Evolutionary conservation across 768 basidiomycete genomes (phyloP), one percentile per base, ranked within the genome.

Genomic region (Termitomyces sp.): DNA sequence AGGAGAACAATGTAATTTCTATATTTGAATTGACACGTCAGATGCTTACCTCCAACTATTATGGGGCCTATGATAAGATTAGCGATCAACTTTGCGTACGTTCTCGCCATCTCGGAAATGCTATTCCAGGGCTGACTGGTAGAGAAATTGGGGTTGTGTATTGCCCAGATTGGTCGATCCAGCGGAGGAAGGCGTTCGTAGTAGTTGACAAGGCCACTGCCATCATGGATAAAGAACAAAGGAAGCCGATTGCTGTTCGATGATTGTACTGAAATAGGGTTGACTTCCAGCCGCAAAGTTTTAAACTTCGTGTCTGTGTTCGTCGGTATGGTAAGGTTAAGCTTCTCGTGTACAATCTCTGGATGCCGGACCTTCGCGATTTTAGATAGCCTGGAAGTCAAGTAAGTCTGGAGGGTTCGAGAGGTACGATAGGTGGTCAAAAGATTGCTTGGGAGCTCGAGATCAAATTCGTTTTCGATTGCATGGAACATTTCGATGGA

Each of bases 141-240:
- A 0, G 72, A 65, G 61, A 90, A 81, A 10, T 72, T 72, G 0
- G 86, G 86, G 63, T 90, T 86, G 40, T 76, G 72, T 48, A 92
- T 80, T 0, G 79, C 86, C 83, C 84, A 91, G 2, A 91, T 77
- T 20, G 76, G 67, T 49, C 89, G 78, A 9, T 76, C 73, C 3
- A 91, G 65, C 9, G 76, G 67, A 7, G 71, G 65, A 6, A 89
- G 70, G 10, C 77, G 78, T 38, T 79, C 70, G 58, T 83, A 83
- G 56, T 85, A 82, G 38, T 74, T 74, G 17, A 81, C 73, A 12
- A 88, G 69, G 0, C 90, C 90, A 63, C 86, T 88, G 5, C 90
- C 90, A 63, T 91, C 90, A 65, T 92, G 89, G 10, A 92, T 76
- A 29, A 92, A 78, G 59, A 89, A 81, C 4, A 92, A 76, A 1